Base-by-base conservation (phyloP, 176 grass and related monocot genomes). In the Zizania latifolia region DNA sequence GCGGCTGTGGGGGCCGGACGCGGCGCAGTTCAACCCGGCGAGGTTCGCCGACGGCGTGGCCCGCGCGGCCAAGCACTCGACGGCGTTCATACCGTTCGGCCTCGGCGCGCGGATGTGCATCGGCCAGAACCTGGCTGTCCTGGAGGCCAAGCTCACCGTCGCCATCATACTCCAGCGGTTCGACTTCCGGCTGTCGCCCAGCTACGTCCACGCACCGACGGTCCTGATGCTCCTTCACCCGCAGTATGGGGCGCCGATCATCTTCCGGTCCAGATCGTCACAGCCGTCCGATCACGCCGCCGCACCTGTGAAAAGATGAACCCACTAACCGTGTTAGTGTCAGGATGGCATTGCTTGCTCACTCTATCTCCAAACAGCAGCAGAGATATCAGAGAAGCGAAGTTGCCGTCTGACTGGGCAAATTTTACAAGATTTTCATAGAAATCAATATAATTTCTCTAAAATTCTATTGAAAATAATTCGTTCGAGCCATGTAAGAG, bases 181-280 rank as follows among this genome's bases (percentile, higher is more conserved):
- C 82, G 58, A 81, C 13, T 88, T 99, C 82, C 89, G 92, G 26
- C 84, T 94, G 16, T 89, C 95, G 35, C 89, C 95, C 10, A 89
- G 54, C 51, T 99, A 99, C 89, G 77, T 99, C 60, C 95, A 99
- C 77, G 89, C 95, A 0, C 95, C 95, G 10, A 99, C 91, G 36
- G 95, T 99, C 4, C 89, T 99, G 67, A 99, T 99, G 95, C 91
- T 99, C 61, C 89, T 99, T 28, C 93, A 99, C 91, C 95, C 95
- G 9, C 91, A 99, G 28, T 94, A 99, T 34, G 95, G 95, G 3
- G 95, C 95, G 11, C 95, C 95, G 4, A 65, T 94, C 6, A 74
- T 99, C 68, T 99, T 94, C 86, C 84, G 89, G 22, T 58, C 81
- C n/a, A 81, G 77, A 30, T 9, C 79, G 17, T 11, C 79, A 27